Evolutionary conservation across 1,284 basidiomycete species (phyloP), one percentile per base, ranked within the genome.

Genomic region (Irpex rosettiformis): DNA sequence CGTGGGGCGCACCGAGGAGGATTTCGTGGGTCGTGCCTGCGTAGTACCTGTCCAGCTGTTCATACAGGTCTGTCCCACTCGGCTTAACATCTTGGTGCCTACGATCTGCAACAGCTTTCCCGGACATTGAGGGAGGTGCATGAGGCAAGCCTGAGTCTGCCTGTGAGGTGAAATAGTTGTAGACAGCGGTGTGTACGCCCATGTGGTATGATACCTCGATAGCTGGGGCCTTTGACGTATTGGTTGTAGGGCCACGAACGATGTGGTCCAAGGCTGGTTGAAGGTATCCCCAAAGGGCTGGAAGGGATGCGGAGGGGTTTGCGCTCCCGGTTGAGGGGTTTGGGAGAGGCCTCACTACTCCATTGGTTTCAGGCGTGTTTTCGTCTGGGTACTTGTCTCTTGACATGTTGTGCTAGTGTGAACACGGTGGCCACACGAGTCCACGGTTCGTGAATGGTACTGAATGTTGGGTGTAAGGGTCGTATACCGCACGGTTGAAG

Each of bases 101-200:
- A 42, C 43, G 48, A 21, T 52, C 45, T 40, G 60, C 57, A 59
- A 62, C 62, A 47, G 65, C 62, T 67, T 62, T 16, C 64, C 64
- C 27, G 65, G 10, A 30, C 16, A 13, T 24, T 65, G 48, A 68
- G 52, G 45, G 72, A 73, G 54, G 73, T 67, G 55, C 40, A 24
- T 58, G 4, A 42, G 58, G 49, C 43, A 62, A 55, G 58, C 85
- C 83, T 61, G 78, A 55, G 58, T 86, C 83, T 61, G 78, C 80
- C 70, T 85, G 80, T 18, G 82, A 70, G 52, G 86, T 87, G 70
- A 89, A 88, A 79, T 89, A 90, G 75, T 89, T 88, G 77, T 90
- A 91, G 57, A 84, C 84, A 25, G 87, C 85, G 22, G 88, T 88
- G 71, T 90, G 87, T 49, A 91, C 85, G 58, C 86, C 86, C 70